Evolutionary conservation across 345 rosid genomes (phyloP).

Genomic region (Boechera stricta): DNA sequence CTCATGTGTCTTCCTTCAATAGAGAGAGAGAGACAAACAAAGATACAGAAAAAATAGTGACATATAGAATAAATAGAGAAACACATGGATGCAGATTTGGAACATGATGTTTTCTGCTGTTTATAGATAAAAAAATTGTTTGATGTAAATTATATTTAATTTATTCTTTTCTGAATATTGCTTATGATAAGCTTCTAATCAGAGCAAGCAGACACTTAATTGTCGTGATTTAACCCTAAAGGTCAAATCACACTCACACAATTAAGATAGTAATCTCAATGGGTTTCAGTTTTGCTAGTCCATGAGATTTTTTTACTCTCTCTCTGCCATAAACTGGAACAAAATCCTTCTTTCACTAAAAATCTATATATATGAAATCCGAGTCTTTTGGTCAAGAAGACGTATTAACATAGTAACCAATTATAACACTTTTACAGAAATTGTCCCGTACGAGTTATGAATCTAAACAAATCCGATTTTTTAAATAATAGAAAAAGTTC

Average conservation of each 20-base stretch:
- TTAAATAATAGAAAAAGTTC: too few species aligned
- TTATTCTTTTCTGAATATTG: neutral
- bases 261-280: neutral
- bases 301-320: too few species aligned
- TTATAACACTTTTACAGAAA: too few species aligned
- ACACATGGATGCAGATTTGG: slow-evolving; percentile 6
- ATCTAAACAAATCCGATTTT: too few species aligned
- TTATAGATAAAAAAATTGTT: slow-evolving; percentile 7
- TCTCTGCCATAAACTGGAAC: too few species aligned
- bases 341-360: too few species aligned
- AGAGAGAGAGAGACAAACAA: neutral
- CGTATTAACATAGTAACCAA: too few species aligned
- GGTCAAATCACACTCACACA: neutral
- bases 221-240: neutral
- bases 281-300: neutral
- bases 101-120: slow-evolving; percentile 22
- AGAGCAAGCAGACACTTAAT: neutral
- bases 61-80: slow-evolving; percentile 31
- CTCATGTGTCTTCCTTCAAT: neutral
- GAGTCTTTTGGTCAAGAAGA: too few species aligned
- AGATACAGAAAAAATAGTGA: slow-evolving; percentile 20
- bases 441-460: too few species aligned
- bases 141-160: slow-evolving; percentile 12
- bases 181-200: neutral
- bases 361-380: too few species aligned